These are phyloP conservation scores for Candida maesae DNA, from an alignment of 805 yeast genomes.

Conservation along the genomic window DNA sequence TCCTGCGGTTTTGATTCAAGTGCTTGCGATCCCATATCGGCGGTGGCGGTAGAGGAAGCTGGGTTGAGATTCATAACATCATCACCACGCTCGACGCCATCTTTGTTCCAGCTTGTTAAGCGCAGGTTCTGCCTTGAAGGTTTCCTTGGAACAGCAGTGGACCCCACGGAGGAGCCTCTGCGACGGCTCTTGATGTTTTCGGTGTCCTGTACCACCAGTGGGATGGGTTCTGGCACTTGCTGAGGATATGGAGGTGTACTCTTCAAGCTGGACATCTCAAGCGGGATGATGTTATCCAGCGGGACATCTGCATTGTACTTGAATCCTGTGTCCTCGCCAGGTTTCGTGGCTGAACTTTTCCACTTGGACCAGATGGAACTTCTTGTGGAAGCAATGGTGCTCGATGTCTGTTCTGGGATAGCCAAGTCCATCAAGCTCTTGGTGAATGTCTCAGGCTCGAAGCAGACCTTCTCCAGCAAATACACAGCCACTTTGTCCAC, in stretches of 20 bases:
- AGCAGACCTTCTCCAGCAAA: slow-evolving; percentile 8
- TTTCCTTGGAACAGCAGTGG: neutral
- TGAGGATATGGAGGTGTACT: slow-evolving; percentile 3
- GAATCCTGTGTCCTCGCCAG: neutral
- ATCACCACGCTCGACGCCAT: neutral
- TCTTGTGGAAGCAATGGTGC: neutral
- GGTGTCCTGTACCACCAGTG: neutral
- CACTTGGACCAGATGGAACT: neutral
- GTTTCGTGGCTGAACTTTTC: neutral
- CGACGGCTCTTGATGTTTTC: neutral
- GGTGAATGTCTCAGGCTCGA: slow-evolving; percentile 6
- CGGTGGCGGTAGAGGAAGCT: too few relatives aligned
- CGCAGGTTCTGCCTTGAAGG: slow-evolving; percentile 8
- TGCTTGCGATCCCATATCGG: too few relatives aligned
- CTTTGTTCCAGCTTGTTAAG: slow-evolving; percentile 2
- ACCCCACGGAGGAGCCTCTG: neutral
- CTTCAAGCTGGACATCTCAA: slow-evolving; percentile 5
- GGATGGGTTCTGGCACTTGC: neutral
- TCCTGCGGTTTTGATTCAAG: too few relatives aligned
- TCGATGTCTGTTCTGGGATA: neutral
- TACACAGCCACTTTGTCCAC: slow-evolving; percentile 5
- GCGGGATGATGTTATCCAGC: slow-evolving; percentile 5
- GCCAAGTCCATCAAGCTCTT: slow-evolving; percentile 2
- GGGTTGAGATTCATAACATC: too few relatives aligned
- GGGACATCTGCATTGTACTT: neutral